Evolutionary conservation across 2,329 filamentous ascomycete species (phyloP).

Genomic region (Juglanconis juglandina): DNA sequence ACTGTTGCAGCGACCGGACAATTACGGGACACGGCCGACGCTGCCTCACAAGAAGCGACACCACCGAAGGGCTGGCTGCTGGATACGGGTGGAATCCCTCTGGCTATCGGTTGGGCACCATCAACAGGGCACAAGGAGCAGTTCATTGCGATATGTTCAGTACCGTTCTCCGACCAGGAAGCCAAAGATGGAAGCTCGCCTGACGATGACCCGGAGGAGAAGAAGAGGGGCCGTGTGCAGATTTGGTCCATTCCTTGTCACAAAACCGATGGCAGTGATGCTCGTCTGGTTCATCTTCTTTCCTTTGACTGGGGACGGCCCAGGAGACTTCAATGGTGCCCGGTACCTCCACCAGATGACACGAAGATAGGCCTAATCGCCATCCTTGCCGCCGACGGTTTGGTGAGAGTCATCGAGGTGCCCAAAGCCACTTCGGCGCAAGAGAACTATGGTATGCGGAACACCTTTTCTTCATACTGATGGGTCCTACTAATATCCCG

Average conservation of each 20-base stretch:
- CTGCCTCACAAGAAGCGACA: slow-evolving; percentile 19
- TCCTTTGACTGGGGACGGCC: slow-evolving; percentile 51
- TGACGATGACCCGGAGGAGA: slow-evolving; percentile 8
- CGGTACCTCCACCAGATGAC: slow-evolving; percentile 33
- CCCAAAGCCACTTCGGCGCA: slow-evolving; percentile 28
- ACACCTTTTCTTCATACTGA: background rate
- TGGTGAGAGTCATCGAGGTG: slow-evolving; percentile 46
- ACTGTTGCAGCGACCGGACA: slow-evolving; percentile 28
- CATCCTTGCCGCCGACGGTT: slow-evolving; percentile 49
- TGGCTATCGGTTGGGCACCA: slow-evolving; percentile 52
- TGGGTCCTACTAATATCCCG: slow-evolving; percentile 22
- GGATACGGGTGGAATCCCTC: slow-evolving; percentile 51
- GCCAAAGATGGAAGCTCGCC: slow-evolving; percentile 5
- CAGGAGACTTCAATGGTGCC: slow-evolving; percentile 52
- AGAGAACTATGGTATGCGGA: slow-evolving; percentile 38
- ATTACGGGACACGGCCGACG: slow-evolving; percentile 26
- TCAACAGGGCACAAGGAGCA: slow-evolving; percentile 36
- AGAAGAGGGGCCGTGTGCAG: slow-evolving; percentile 15
- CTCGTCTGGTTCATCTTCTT: slow-evolving; percentile 8
- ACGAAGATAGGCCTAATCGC: slow-evolving; percentile 40
- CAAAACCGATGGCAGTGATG: slow-evolving; percentile 1
- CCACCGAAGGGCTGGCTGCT: slow-evolving; percentile 46
- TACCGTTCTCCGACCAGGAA: slow-evolving; percentile 50
- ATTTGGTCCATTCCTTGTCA: slow-evolving; percentile 17
- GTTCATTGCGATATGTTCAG: slow-evolving; percentile 49